These are phyloP conservation scores for Eucalyptus decipiens DNA, from an alignment of 345 rosid genomes.

Conservation along the genomic window DNA sequence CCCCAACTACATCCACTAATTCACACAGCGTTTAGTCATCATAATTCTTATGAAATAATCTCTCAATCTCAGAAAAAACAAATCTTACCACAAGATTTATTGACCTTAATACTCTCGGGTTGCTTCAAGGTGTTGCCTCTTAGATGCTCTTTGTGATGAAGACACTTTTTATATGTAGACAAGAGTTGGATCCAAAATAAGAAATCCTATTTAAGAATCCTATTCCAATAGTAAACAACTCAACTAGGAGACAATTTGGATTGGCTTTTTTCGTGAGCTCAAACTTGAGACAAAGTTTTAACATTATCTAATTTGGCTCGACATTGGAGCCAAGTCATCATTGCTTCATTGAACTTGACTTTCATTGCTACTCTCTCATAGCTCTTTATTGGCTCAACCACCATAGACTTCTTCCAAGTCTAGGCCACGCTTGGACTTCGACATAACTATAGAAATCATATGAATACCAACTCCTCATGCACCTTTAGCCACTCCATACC, in stretches of 20 bases:
- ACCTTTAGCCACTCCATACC: not conserved
- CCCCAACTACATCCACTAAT: too few species aligned
- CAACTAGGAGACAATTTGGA: not conserved
- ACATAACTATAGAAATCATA: not conserved
- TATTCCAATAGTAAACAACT: not conserved
- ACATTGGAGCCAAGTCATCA: not conserved
- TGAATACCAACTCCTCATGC: fast-evolving
- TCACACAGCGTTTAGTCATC: not conserved
- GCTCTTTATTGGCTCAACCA: fast-evolving
- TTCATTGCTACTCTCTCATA: not conserved
- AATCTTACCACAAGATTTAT: not conserved
- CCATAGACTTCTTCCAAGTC: not conserved
- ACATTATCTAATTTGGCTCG: not conserved
- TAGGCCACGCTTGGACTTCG: not conserved
- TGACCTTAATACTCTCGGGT: not conserved
- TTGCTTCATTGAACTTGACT: too few species aligned
- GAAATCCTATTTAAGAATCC: not conserved
- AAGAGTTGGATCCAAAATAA: not conserved
- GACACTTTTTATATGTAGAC: not conserved
- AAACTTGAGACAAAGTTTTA: not conserved
- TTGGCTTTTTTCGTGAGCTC: not conserved
- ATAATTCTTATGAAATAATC: not conserved
- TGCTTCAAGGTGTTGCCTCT: not conserved
- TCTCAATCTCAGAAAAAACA: too few species aligned
- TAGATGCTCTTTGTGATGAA: too few species aligned